Percentiles rank a stretch among this genome's conserved stretches.
Conservation (phyloP, 2,329 filamentous ascomycete genomes). For the Aspergillus aculeatus region DNA sequence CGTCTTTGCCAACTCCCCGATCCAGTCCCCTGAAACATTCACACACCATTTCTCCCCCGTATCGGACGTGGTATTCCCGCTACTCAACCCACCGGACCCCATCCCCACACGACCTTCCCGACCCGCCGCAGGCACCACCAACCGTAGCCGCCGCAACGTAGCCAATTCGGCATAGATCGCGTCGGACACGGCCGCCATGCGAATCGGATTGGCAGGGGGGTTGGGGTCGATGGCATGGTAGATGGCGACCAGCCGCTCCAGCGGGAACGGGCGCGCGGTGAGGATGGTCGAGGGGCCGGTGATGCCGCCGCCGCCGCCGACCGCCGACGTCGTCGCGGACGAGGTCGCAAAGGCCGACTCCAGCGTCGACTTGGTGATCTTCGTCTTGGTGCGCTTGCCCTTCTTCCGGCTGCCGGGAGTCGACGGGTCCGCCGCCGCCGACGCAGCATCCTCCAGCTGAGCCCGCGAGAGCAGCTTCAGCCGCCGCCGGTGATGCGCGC, state of each 20-base stretch:
- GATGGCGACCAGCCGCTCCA: slow-evolving; percentile 49
- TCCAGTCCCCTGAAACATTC: slow-evolving; percentile 49
- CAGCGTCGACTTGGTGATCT: slow-evolving; percentile 43
- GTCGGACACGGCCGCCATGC: slow-evolving; percentile 41
- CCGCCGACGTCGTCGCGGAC: slow-evolving; percentile 37
- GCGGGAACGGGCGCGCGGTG: slow-evolving; percentile 43
- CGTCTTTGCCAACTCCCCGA: slow-evolving; percentile 45
- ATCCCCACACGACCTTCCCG: slow-evolving; percentile 27
- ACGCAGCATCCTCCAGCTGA: slow-evolving; percentile 31
- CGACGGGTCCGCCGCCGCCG: slow-evolving; percentile 28
- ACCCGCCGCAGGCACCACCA: slow-evolving; percentile 45
- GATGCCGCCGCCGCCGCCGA: slow-evolving; percentile 30
- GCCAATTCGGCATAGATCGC: slow-evolving; percentile 47
- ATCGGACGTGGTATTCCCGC: slow-evolving; percentile 39
- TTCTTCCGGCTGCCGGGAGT: slow-evolving; percentile 32
- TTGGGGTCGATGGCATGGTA: slow-evolving; percentile 49
- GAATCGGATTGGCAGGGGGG: slow-evolving; percentile 40
- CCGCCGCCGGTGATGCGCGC: slow-evolving; percentile 43
- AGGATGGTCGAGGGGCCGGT: slow-evolving; percentile 41
- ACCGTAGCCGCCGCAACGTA: slow-evolving; percentile 46
- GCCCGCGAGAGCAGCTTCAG: slow-evolving; percentile 42
- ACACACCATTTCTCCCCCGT: slow-evolving; percentile 49
- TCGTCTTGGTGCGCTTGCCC: slow-evolving; percentile 37
- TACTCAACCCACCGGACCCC: slow-evolving; percentile 28
- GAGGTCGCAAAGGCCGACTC: slow-evolving; percentile 41